Evolutionary conservation across 2,329 filamentous ascomycete species (phyloP), one percentile per base, ranked within the genome.

Genomic region (Xylaria hypoxylon): DNA sequence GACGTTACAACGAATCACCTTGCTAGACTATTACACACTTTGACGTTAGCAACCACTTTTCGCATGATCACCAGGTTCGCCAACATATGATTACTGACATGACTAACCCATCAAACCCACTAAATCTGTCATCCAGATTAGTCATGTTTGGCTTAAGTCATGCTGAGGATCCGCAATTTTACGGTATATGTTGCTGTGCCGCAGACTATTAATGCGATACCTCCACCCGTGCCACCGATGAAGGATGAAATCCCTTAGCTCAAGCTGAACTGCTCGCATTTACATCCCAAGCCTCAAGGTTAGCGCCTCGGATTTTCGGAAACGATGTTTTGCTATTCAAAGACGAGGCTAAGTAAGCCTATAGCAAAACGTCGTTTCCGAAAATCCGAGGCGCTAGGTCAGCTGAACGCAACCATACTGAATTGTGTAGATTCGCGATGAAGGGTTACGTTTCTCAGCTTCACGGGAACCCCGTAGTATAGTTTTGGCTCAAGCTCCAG

Each of bases 101-200:
- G 28, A 52, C 50, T 35, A 45, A n/a, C 10, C 26, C 28, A 26
- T 24, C 7, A 44, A 42, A 40, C 17, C 42, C 10, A 7, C 56
- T 24, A 42, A 44, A 48, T 50, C 6, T 45, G 60, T 26, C 52
- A 50, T 51, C 7, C 5, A 3, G 15, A 35, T 50, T 62, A 47
- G 50, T 45, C 38, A 44, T 45, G 24, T 22, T 50, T 19, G 4
- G 26, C 33, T 38, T 35, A 45, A 6, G 42, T 33, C 48, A 51
- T 51, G 31, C 24, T 13, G 42, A 24, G 48, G 48, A 60, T 64
- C 31, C 19, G 22, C 19, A 24, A 28, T 26, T 24, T 38, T n/a
- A 31, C 15, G 26, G 28, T 5, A 44, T 13, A 38, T 38, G 35
- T 15, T 17, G 22, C 44, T 57, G 44, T 52, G 48, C 58, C 48